Conservation (phyloP, 306 rosid genomes). For the Prunus kanzakura region DNA sequence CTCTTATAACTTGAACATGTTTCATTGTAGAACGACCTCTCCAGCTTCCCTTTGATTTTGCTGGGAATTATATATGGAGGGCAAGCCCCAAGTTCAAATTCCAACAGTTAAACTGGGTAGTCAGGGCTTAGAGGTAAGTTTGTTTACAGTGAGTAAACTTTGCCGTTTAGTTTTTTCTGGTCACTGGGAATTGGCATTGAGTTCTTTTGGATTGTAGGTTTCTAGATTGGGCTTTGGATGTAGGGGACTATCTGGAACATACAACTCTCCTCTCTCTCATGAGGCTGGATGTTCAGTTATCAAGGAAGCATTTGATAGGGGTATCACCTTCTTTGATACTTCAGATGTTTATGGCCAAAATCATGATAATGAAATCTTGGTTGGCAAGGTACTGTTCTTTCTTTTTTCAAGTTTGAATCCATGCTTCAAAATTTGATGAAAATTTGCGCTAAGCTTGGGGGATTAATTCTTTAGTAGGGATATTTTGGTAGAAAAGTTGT, state of each 20-base stretch:
- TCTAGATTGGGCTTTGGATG: slow-evolving; percentile 84
- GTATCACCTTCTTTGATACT: slow-evolving; percentile 71
- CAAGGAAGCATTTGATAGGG: slow-evolving; percentile 57
- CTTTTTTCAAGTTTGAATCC: neutral
- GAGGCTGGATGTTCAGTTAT: slow-evolving; percentile 61
- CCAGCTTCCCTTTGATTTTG: slow-evolving; percentile 5
- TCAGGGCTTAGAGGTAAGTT: slow-evolving; percentile 68
- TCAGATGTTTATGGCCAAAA: slow-evolving; percentile 55
- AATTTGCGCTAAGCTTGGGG: neutral
- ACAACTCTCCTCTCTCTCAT: slow-evolving; percentile 55
- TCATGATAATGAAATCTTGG: slow-evolving; percentile 67
- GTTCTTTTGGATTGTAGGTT: slow-evolving; percentile 43
- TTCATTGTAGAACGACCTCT: neutral
- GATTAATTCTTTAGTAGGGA: too few relatives aligned
- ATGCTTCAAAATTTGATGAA: neutral
- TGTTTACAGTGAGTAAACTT: neutral
- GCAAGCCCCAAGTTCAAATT: slow-evolving; percentile 29
- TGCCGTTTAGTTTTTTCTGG: neutral
- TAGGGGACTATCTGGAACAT: slow-evolving; percentile 61
- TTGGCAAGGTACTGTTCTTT: slow-evolving; percentile 46
- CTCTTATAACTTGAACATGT: neutral
- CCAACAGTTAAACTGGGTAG: slow-evolving; percentile 67
- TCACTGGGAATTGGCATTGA: neutral
- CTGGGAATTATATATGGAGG: slow-evolving; percentile 33
- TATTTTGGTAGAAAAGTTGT: neutral